Conservation (phyloP, 2,329 filamentous ascomycete species). For the Beauveria australis region DNA sequence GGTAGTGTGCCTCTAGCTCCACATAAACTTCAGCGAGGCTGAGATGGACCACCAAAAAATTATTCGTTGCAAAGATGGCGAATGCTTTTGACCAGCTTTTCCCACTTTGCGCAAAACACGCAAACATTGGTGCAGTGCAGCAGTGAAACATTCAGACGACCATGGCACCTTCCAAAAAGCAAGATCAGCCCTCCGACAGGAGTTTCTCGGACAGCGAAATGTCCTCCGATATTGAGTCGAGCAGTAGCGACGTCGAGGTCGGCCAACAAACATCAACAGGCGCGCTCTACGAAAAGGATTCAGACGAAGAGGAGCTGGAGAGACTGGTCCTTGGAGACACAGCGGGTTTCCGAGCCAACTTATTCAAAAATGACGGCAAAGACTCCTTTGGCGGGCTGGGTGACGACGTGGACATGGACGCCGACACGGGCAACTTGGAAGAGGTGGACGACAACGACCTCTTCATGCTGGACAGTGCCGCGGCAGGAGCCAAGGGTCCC, state of each 20-base stretch:
- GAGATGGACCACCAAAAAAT: conserved; percentile 23
- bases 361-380: conserved; percentile 44
- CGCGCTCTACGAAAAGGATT: conserved; percentile 57
- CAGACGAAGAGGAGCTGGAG: conserved; percentile 78
- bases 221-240: conserved; percentile 13
- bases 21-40: conserved; percentile 21
- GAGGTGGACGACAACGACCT: conserved; percentile 68
- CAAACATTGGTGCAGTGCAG: conserved; percentile 11
- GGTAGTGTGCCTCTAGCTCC: not conserved
- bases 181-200: conserved; percentile 21
- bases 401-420: conserved; percentile 34
- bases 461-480: conserved; percentile 72
- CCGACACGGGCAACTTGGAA: conserved; percentile 46
- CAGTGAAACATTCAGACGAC: conserved; percentile 12
- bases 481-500: conserved; percentile 29
- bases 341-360: conserved; percentile 66
- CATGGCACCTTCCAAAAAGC: conserved; percentile 26
- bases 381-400: conserved; percentile 27
- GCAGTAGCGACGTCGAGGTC: conserved; percentile 23
- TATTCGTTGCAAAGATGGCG: conserved; percentile 17
- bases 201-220: conserved; percentile 20
- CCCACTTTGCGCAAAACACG: conserved; percentile 4
- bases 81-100: conserved; percentile 13
- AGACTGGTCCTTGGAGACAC: conserved; percentile 81
- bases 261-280: conserved; percentile 14